phyloP scores from a whole-genome alignment of 2,329 filamentous ascomycete species.

The Nothophoma quercina region DNA sequence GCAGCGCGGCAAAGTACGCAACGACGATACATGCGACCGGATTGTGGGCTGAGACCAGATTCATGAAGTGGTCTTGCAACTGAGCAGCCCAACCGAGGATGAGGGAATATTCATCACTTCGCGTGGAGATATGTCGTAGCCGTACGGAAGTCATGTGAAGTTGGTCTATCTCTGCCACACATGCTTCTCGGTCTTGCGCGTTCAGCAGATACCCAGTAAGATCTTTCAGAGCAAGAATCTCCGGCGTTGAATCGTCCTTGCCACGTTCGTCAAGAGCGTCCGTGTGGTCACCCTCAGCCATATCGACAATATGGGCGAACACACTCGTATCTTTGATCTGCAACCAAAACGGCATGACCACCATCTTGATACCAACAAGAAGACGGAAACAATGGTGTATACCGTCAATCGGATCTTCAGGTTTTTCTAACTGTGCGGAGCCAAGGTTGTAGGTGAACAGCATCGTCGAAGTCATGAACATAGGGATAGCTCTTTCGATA shows the following conservation, averaged over 20 bases:
- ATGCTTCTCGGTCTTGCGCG: conserved; percentile 30
- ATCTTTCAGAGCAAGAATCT: conserved; percentile 33
- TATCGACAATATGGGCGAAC: conserved; percentile 25
- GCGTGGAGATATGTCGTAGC: conserved; percentile 24
- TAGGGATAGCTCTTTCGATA: conserved; percentile 31
- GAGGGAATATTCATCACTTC: conserved; percentile 33
- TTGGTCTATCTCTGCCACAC: conserved; percentile 30
- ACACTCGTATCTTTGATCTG: conserved; percentile 27
- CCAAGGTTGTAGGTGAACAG: conserved; percentile 42
- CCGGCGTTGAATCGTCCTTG: conserved; percentile 23
- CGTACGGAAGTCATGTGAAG: conserved; percentile 33
- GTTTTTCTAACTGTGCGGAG: conserved; percentile 34
- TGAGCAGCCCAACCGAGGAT: conserved; percentile 37
- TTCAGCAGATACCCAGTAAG: conserved; percentile 32
- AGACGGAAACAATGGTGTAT: conserved; percentile 42
- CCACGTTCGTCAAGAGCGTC: conserved; percentile 23
- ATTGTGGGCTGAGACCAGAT: conserved; percentile 36
- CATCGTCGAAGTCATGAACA: conserved; percentile 41
- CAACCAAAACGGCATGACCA: conserved; percentile 34
- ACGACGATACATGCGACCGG: conserved; percentile 40
- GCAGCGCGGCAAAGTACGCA: conserved; percentile 35
- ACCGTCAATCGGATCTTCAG: conserved; percentile 37
- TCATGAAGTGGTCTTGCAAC: conserved; percentile 32
- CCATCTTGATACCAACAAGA: conserved; percentile 36
- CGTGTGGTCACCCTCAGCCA: conserved; percentile 16